phyloP scores from a whole-genome alignment of 306 rosid genomes.

The Prunus mira region DNA sequence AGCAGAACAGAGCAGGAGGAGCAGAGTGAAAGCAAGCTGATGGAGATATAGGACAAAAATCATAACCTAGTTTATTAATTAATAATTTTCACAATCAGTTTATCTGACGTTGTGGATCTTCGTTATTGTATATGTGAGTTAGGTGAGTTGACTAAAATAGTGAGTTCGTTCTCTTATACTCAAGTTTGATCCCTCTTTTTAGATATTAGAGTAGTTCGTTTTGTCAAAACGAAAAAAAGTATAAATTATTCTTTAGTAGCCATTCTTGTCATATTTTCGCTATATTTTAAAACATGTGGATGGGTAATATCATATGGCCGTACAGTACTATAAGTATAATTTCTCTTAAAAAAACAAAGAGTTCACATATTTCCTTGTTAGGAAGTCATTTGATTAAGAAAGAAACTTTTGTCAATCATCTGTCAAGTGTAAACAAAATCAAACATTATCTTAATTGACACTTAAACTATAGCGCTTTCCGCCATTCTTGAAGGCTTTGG shows the following conservation, averaged over 20 bases:
- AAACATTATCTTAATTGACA: background rate
- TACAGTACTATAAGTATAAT: too few relatives aligned
- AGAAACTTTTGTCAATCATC: background rate
- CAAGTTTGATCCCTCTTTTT: fast-evolving
- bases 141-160: too few relatives aligned
- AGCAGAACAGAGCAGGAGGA: background rate
- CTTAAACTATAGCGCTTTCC: background rate
- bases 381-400: background rate
- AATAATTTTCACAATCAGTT: background rate
- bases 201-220: too few relatives aligned
- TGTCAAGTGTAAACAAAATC: background rate
- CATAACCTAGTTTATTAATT: background rate
- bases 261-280: too few relatives aligned
- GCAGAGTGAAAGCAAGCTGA: background rate
- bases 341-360: background rate
- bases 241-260: too few relatives aligned
- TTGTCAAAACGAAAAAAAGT: too few relatives aligned
- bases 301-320: too few relatives aligned
- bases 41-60: background rate
- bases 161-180: fast-evolving
- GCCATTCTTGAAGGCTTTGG: conserved; percentile 1
- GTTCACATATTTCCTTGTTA: background rate
- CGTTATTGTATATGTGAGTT: too few relatives aligned
- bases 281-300: too few relatives aligned
- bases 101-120: too few relatives aligned